These are phyloP conservation scores for Zymoseptoria brevis DNA, from an alignment of 2,329 filamentous ascomycete genomes.

Conservation along the genomic window DNA sequence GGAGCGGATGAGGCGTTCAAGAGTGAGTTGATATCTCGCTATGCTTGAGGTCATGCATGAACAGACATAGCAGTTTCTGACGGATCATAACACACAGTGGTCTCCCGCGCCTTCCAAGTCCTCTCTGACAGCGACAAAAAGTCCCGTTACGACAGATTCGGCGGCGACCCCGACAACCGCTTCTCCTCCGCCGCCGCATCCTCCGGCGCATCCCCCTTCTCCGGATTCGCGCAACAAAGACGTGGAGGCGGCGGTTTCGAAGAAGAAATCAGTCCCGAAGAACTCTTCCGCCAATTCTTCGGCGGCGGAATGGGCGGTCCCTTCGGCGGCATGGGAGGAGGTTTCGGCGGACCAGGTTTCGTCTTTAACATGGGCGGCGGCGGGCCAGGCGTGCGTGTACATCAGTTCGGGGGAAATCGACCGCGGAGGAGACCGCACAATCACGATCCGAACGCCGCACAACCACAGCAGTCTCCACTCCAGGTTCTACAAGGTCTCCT, in stretches of 20 bases:
- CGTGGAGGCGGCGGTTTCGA: conserved; percentile 58
- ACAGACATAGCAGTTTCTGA: not conserved
- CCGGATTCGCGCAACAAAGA: conserved; percentile 46
- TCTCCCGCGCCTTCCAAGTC: conserved; percentile 85
- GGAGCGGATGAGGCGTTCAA: conserved; percentile 98
- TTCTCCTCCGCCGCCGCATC: conserved; percentile 53
- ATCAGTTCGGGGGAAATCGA: conserved; percentile 80
- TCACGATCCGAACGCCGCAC: conserved; percentile 38
- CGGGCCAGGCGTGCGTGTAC: conserved; percentile 82
- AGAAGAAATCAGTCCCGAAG: conserved; percentile 90
- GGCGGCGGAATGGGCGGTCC: conserved; percentile 59
- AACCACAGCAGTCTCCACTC: conserved; percentile 44
- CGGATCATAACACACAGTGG: conserved; percentile 47
- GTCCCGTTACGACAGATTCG: conserved; percentile 76
- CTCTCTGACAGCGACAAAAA: conserved; percentile 91
- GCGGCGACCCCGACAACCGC: conserved; percentile 83
- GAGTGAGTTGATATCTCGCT: conserved; percentile 42
- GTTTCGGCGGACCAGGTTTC: conserved; percentile 65
- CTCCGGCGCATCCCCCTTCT: conserved; percentile 56
- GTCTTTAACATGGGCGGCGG: conserved; percentile 76
- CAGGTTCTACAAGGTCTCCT: conserved; percentile 46
- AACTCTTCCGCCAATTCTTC: conserved; percentile 96
- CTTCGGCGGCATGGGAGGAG: conserved; percentile 22
- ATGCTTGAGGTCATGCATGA: not conserved
- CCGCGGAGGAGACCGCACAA: conserved; percentile 69